phyloP scores from a whole-genome alignment of 1,139 yeast species.

The Scheffersomyces segobiensis region DNA sequence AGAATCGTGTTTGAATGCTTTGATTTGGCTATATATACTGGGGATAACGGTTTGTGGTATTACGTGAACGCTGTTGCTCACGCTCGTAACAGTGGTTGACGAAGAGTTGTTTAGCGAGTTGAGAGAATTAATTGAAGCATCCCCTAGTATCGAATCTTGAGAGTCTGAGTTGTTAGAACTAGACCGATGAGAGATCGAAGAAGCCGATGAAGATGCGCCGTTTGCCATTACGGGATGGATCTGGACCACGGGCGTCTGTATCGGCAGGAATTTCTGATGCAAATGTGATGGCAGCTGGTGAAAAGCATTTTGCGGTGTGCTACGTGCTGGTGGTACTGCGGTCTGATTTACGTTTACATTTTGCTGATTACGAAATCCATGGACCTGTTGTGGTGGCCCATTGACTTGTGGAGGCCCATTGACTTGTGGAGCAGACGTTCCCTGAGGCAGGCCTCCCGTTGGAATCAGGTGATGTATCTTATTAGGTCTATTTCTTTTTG shows the following conservation, averaged over 20 bases:
- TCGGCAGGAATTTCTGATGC: neutral
- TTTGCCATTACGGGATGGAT: neutral
- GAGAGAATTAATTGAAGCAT: conserved; percentile 5
- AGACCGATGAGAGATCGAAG: conserved; percentile 4
- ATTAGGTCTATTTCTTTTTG: conserved; percentile 39
- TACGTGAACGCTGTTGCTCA: neutral
- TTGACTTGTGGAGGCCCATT: neutral
- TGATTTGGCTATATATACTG: conserved; percentile 1
- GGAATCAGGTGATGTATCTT: conserved; percentile 16
- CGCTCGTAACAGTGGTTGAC: conserved; percentile 3
- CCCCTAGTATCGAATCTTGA: conserved; percentile 4
- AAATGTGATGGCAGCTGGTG: neutral
- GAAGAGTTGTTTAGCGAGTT: conserved; percentile 5
- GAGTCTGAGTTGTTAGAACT: conserved; percentile 4
- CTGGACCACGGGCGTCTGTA: neutral
- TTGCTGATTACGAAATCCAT: neutral
- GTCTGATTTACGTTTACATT: neutral
- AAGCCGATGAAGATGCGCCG: conserved; percentile 2
- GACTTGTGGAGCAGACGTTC: neutral
- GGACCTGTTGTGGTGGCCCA: neutral
- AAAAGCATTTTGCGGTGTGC: conserved; percentile 2
- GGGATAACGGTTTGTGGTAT: conserved; percentile 2
- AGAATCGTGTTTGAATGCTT: neutral
- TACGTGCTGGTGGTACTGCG: neutral
- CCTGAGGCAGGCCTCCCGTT: neutral